These are phyloP conservation scores for Oenanthe javanica DNA, from an alignment of 140 eudicot genomes.

Conservation along the genomic window DNA sequence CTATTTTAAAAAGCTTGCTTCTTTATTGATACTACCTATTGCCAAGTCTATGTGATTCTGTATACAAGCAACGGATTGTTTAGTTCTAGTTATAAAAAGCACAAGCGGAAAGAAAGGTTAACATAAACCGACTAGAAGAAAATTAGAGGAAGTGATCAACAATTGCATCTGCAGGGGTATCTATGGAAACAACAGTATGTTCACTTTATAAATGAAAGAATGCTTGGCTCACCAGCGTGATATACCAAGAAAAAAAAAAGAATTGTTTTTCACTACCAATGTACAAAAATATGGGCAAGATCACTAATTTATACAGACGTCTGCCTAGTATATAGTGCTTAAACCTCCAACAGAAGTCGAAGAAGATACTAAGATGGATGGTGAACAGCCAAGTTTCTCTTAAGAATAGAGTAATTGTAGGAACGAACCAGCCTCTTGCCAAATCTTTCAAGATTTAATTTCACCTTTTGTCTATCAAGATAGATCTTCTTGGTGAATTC, in stretches of 20 bases:
- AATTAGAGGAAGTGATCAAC: background rate
- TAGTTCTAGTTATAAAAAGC: background rate
- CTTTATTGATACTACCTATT: background rate
- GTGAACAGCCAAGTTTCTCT: conserved; percentile 23
- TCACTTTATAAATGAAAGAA: background rate
- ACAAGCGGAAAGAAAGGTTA: background rate
- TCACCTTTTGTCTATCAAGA: conserved; percentile 72
- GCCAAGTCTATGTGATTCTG: background rate
- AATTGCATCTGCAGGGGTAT: background rate
- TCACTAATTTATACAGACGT: conserved; percentile 14
- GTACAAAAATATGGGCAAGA: conserved; percentile 5
- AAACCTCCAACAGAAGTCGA: background rate
- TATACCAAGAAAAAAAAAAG: background rate
- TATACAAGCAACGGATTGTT: background rate
- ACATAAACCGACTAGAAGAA: background rate
- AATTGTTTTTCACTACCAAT: background rate
- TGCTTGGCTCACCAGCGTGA: background rate
- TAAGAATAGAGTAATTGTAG: conserved; percentile 39
- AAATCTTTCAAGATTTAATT: conserved; percentile 52
- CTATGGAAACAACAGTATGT: background rate
- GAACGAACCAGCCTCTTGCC: conserved; percentile 71
- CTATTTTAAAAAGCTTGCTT: background rate
- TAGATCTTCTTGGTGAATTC: conserved; percentile 80
- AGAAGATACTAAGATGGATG: background rate
- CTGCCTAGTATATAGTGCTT: conserved; percentile 3